phyloP scores from a whole-genome alignment of 768 basidiomycete species.

The Trichaptum fuscoviolaceum region DNA sequence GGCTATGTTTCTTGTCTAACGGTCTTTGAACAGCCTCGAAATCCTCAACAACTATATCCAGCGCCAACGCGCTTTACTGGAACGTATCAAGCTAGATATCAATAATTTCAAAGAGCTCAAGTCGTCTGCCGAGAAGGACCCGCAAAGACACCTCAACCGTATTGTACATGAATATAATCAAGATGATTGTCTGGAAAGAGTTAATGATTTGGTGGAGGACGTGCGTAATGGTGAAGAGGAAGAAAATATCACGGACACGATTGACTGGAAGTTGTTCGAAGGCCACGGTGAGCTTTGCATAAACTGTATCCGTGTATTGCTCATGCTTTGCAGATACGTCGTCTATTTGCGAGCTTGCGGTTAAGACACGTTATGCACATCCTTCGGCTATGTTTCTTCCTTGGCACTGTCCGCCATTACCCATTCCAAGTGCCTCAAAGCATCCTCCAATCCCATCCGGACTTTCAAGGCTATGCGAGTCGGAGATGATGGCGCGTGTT shows the following conservation, averaged over 20 bases:
- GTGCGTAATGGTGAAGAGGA: conserved; percentile 40
- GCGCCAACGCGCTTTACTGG: conserved; percentile 53
- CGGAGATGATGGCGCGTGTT: neutral
- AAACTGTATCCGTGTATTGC: neutral
- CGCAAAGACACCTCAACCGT: conserved; percentile 29
- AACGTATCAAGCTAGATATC: conserved; percentile 59
- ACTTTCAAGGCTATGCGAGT: conserved; percentile 20
- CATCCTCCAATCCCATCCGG: conserved; percentile 46
- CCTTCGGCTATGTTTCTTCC: conserved; percentile 30
- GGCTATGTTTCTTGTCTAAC: too few species aligned
- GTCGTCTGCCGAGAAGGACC: conserved; percentile 29
- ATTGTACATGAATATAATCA: conserved; percentile 22
- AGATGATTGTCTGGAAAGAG: conserved; percentile 18
- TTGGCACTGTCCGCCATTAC: conserved; percentile 35
- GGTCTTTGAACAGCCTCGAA: conserved; percentile 43
- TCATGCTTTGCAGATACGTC: conserved; percentile 40
- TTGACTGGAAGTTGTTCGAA: conserved; percentile 61
- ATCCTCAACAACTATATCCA: conserved; percentile 65
- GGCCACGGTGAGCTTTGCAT: conserved; percentile 41
- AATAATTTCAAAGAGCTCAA: conserved; percentile 45
- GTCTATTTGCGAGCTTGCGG: conserved; percentile 44
- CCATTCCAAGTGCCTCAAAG: conserved; percentile 50
- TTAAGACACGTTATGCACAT: conserved; percentile 30
- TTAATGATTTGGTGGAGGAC: conserved; percentile 31
- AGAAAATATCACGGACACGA: conserved; percentile 34